Evolutionary conservation across 2,329 filamentous ascomycete genomes (phyloP).

Genomic region (Cordyceps pruinosa): DNA sequence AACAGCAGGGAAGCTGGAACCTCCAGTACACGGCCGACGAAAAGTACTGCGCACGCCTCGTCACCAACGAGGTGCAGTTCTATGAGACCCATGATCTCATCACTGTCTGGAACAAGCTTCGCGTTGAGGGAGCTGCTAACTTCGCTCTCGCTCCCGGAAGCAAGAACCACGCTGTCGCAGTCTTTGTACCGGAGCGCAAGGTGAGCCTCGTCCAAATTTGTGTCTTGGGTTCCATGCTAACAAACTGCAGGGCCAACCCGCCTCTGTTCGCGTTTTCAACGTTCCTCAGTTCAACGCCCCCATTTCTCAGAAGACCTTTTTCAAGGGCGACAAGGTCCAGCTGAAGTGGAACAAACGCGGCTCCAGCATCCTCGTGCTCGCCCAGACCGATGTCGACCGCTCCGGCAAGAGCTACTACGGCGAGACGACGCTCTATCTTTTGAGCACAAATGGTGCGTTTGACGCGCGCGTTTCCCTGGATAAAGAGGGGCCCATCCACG

Average conservation of each 20-base stretch:
- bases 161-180: constrained; percentile 83
- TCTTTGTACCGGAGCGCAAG: constrained; percentile 95
- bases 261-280: constrained; percentile 88
- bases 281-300: constrained; percentile 78
- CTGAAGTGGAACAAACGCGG: constrained; percentile 95
- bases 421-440: constrained; percentile 92
- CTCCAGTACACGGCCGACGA: constrained; percentile 94
- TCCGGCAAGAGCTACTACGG: constrained; percentile 99
- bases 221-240: constrained; percentile 14
- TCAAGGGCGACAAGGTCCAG: constrained; percentile 98
- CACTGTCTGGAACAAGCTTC: constrained; percentile 91
- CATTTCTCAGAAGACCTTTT: constrained; percentile 96
- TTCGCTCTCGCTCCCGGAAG: constrained; percentile 81
- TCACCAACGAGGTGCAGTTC: constrained; percentile 97
- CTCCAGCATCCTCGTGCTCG: constrained; percentile 86
- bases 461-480: constrained; percentile 89
- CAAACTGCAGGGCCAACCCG: constrained; percentile 69
- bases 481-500: constrained; percentile 96
- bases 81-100: constrained; percentile 81
- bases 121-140: constrained; percentile 80
- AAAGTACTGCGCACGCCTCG: constrained; percentile 82
- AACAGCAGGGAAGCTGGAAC: constrained; percentile 93
- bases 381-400: constrained; percentile 96
- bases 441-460: constrained; percentile 85
- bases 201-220: constrained; percentile 40